Percentiles rank a stretch among this genome's conserved stretches.
Evolutionary conservation across 2,329 filamentous ascomycete genomes (phyloP).

Genomic region (Thyridium curvatum): DNA sequence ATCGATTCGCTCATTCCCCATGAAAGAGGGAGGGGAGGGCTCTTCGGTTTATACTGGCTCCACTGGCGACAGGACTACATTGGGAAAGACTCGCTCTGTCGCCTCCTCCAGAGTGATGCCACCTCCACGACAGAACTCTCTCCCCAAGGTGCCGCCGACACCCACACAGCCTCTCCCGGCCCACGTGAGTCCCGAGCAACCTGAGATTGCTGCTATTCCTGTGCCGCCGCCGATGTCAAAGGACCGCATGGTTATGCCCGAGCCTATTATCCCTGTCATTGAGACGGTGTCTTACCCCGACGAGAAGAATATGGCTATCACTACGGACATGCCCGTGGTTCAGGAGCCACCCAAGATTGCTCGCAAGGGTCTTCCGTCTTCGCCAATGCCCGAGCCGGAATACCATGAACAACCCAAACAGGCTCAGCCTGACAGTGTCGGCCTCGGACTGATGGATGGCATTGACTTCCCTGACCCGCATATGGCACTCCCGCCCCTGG

Average conservation of each 20-base stretch:
- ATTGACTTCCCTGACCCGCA: constrained; percentile 4
- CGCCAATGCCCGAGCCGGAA: constrained; percentile 3
- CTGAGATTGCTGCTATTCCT: constrained; percentile 2
- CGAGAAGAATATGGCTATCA: constrained; percentile 15
- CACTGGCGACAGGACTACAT: constrained; percentile 23
- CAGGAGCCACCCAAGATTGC: constrained; percentile 24
- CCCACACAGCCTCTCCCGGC: constrained; percentile 23
- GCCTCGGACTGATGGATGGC: constrained; percentile 7
- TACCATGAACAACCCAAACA: constrained; percentile 2
- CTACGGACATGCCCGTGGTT: constrained; percentile 18
- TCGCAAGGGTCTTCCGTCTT: constrained; percentile 13
- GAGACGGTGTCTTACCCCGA: constrained; percentile 30
- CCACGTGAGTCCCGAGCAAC: constrained; percentile 4
- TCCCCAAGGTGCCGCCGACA: constrained; percentile 32
- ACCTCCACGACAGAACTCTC: constrained; percentile 37
- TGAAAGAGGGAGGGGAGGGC: constrained; percentile 29
- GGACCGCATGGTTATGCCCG: constrained; percentile 7
- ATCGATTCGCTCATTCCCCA: constrained; percentile 47
- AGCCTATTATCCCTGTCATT: constrained; percentile 31
- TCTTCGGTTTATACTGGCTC: constrained; percentile 40
- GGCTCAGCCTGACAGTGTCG: constrained; percentile 2
- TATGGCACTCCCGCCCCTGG: neutral
- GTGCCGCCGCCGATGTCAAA: constrained; percentile 6
- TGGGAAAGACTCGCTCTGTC: constrained; percentile 14
- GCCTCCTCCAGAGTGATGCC: constrained; percentile 19